Percentiles rank a stretch among this genome's conserved stretches.
These are phyloP conservation scores for Penicillium expansum DNA, from an alignment of 2,329 filamentous ascomycete species.

Conservation along the genomic window DNA sequence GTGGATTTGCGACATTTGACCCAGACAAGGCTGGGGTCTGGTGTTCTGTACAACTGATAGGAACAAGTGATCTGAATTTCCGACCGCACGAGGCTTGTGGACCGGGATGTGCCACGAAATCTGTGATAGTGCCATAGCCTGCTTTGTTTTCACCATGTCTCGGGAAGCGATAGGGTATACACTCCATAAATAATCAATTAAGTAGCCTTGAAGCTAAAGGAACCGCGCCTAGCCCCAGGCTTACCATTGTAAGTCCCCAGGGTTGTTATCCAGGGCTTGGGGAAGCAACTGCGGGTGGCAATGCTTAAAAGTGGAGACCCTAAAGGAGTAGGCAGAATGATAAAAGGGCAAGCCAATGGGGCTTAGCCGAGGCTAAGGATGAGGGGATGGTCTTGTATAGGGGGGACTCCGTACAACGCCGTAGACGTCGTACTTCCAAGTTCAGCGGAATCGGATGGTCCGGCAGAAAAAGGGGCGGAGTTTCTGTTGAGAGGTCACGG, in stretches of 20 bases:
- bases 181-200: conserved; percentile 1
- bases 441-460: neutral
- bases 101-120: neutral
- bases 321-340: neutral
- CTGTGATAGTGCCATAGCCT: neutral
- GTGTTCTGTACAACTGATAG: neutral
- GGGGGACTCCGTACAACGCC: neutral
- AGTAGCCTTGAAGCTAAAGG: neutral
- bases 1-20: neutral
- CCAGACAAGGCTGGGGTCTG: neutral
- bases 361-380: neutral
- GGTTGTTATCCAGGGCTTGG: neutral
- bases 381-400: neutral
- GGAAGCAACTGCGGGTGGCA: neutral
- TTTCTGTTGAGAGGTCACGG: neutral
- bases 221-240: neutral
- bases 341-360: neutral
- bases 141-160: neutral
- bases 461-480: conserved; percentile 5
- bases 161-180: neutral
- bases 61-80: neutral
- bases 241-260: neutral
- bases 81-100: neutral
- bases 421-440: neutral
- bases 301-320: neutral